phyloP scores from a whole-genome alignment of 176 grass and related monocot genomes.

The Zizania latifolia region DNA sequence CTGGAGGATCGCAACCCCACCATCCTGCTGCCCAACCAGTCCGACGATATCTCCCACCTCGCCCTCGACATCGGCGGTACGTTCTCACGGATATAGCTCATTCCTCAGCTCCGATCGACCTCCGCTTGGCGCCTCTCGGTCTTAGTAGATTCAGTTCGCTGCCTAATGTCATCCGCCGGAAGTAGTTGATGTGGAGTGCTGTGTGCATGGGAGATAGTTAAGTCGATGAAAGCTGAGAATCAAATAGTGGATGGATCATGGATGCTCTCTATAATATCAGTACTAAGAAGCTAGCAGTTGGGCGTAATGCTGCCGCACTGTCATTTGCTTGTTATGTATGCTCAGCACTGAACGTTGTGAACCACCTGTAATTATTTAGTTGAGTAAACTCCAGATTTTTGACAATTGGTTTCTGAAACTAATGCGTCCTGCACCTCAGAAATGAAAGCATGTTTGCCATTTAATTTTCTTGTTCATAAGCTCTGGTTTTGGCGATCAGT shows the following conservation, averaged over 20 bases:
- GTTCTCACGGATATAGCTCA: background rate
- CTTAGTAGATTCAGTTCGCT: background rate
- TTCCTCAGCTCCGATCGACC: background rate
- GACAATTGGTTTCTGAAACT: background rate
- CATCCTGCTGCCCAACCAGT: conserved; percentile 94
- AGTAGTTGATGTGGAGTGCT: background rate
- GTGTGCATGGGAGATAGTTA: background rate
- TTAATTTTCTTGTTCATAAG: background rate
- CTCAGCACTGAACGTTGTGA: background rate
- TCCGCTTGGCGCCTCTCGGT: background rate
- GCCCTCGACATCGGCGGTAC: conserved; percentile 91
- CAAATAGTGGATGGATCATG: background rate
- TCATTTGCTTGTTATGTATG: background rate
- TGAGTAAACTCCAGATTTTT: background rate
- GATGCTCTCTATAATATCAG: background rate
- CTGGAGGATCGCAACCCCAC: conserved; percentile 79
- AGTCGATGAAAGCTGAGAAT: background rate
- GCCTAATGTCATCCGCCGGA: background rate
- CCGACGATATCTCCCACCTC: conserved; percentile 95
- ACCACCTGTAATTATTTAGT: background rate
- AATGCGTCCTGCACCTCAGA: background rate
- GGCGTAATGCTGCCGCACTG: background rate
- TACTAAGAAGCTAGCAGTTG: background rate
- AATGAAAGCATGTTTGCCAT: background rate
- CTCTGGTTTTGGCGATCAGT: background rate